Percentiles rank a stretch among this genome's conserved stretches.
phyloP scores from a whole-genome alignment of 1,284 basidiomycete species.

The Apiotrichum mycotoxinovorans region DNA sequence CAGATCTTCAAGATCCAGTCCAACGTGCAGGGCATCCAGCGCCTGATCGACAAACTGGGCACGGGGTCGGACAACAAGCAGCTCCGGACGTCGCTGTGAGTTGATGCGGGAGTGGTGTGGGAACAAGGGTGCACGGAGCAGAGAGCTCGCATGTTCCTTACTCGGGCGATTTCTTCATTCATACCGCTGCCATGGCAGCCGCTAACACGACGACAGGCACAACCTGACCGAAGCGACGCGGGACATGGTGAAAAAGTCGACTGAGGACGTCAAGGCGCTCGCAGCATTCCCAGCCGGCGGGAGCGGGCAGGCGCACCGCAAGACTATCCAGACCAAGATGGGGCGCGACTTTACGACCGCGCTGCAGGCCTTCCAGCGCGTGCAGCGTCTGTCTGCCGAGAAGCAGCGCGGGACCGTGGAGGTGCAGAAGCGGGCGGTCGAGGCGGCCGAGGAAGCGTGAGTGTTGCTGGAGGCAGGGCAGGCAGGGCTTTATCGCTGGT shows the following conservation, averaged over 20 bases:
- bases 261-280: conserved; percentile 84
- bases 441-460: conserved; percentile 36
- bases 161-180: too few relatives aligned
- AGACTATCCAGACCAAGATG: conserved; percentile 70
- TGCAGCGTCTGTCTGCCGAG: conserved; percentile 85
- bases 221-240: conserved; percentile 92
- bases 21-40: conserved; percentile 91
- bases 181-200: too few relatives aligned
- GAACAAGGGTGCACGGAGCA: too few relatives aligned
- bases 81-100: conserved; percentile 56
- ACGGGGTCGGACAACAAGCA: conserved; percentile 67
- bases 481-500: background rate
- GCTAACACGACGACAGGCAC: too few relatives aligned
- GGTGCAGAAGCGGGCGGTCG: conserved; percentile 51
- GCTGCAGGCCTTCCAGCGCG: conserved; percentile 82
- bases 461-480: conserved; percentile 1
- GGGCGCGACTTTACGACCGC: conserved; percentile 89
- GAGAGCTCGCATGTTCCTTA: too few relatives aligned
- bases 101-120: conserved; percentile 1
- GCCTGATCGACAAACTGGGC: conserved; percentile 86
- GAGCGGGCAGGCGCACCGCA: conserved; percentile 32
- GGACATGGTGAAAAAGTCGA: conserved; percentile 88
- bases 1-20: conserved; percentile 99
- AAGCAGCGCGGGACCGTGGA: conserved; percentile 78
- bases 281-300: conserved; percentile 61